Evolutionary conservation across 2,329 filamentous ascomycete genomes (phyloP).

Genomic region (Conoideocrella luteorostrata): DNA sequence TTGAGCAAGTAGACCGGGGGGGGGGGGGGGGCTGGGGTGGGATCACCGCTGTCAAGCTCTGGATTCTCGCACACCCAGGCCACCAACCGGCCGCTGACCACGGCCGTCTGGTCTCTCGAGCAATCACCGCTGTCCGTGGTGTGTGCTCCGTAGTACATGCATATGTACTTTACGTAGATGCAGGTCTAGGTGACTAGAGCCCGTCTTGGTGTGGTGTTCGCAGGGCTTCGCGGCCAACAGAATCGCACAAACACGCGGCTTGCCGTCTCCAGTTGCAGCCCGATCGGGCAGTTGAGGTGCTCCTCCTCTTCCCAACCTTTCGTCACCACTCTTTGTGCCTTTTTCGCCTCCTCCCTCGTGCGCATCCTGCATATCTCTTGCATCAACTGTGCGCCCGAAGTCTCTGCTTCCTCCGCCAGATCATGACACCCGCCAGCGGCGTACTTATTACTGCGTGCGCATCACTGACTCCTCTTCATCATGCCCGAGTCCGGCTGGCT

Average conservation of each 20-base stretch:
- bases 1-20: neutral
- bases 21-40: too few relatives aligned
- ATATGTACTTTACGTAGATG: neutral
- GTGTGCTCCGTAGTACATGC: too few relatives aligned
- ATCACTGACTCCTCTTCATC: constrained; percentile 21
- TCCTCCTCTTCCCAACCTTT: constrained; percentile 6
- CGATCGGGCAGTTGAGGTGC: constrained; percentile 7
- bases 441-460: constrained; percentile 12
- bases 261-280: constrained; percentile 5
- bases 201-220: neutral
- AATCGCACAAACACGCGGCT: constrained; percentile 8
- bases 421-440: constrained; percentile 8
- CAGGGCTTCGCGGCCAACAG: constrained; percentile 2
- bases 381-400: constrained; percentile 3
- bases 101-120: neutral
- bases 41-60: neutral
- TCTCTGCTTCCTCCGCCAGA: constrained; percentile 4
- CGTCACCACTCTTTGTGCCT: constrained; percentile 1
- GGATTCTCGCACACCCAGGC: neutral
- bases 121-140: too few relatives aligned
- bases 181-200: neutral
- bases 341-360: neutral
- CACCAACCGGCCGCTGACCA: neutral
- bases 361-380: constrained; percentile 4
- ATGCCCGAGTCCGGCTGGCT: constrained; percentile 47